phyloP scores from a whole-genome alignment of 768 basidiomycete genomes.

The Scleroderma bovista region DNA sequence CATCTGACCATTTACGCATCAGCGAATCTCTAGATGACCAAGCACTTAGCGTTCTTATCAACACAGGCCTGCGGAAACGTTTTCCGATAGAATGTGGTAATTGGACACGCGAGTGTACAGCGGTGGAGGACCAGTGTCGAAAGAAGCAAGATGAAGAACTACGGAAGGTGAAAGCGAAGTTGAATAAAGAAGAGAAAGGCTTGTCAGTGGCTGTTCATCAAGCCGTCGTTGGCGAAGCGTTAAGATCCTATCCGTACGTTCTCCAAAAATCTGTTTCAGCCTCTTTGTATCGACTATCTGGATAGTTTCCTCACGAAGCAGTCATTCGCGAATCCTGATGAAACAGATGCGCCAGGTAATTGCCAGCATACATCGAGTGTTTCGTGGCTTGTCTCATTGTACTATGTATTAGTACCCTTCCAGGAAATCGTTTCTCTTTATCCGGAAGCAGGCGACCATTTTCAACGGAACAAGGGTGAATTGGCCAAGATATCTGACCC shows the following conservation, averaged over 20 bases:
- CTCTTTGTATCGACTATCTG: background rate
- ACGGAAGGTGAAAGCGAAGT: background rate
- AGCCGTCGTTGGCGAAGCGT: slow-evolving; percentile 17
- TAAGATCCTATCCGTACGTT: slow-evolving; percentile 21
- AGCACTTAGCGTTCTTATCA: slow-evolving; percentile 16
- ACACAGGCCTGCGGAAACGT: slow-evolving; percentile 24
- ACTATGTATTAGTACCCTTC: slow-evolving; percentile 7
- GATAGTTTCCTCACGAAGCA: slow-evolving; percentile 12
- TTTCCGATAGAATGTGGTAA: slow-evolving; percentile 15
- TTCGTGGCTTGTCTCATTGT: background rate
- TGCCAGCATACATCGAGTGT: slow-evolving; percentile 1
- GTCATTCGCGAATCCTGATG: slow-evolving; percentile 5
- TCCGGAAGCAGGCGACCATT: slow-evolving; percentile 9
- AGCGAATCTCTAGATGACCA: slow-evolving; percentile 9
- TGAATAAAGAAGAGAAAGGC: slow-evolving; percentile 1
- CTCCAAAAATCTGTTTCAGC: background rate
- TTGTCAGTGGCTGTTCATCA: slow-evolving; percentile 14
- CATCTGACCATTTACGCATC: slow-evolving; percentile 13
- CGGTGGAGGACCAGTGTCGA: background rate
- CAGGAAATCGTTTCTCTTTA: background rate
- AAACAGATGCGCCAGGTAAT: background rate
- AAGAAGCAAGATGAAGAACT: fast-evolving
- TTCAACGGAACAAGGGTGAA: background rate
- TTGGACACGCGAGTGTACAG: slow-evolving; percentile 15
- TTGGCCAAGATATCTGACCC: slow-evolving; percentile 3